Evolutionary conservation across 2,329 filamentous ascomycete genomes (phyloP), one percentile per base, ranked within the genome.

Genomic region (Aureobasidium zeae): DNA sequence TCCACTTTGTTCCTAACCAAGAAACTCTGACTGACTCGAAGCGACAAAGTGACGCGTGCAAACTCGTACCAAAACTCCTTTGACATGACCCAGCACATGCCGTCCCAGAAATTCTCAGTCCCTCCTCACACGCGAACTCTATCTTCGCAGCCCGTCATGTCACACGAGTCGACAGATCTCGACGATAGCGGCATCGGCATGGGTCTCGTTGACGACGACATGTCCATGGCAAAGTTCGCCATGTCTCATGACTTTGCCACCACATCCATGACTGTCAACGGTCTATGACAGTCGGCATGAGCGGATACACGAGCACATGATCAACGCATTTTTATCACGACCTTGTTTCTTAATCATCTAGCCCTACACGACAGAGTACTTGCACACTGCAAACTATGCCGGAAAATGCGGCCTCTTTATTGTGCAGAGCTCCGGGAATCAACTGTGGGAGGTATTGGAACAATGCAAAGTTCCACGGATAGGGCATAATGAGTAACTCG

Each of bases 151-250:
- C 38, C 32, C 12, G 43, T 42, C n/a, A 37, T 45, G 16, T n/a
- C n/a, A 15, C 10, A 32, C 45, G n/a, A 41, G 41, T 35, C 41
- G 35, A 4, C 52, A 5, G 59, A 63, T 46, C 53, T 63, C 20
- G 61, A 63, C 44, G 61, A 63, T 48, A 61, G 57, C 34, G 61
- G 61, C 15, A 63, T 63, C 29, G 60, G 59, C 17, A 58, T 63
- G 57, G 52, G 50, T 21, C 47, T 63, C 19, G 55, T 59, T 47
- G 59, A 63, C 17, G 60, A 62, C 11, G 54, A 60, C 15, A 44
- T 59, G 22, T 47, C 31, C 11, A 34, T 51, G 28, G 26, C 49
- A 33, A 50, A 48, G 22, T 50, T 48, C 25, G 44, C n/a, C n/a
- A n/a, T n/a, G 46, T 7, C 21, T 50, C 31, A 29, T 34, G 39